Percentiles rank a stretch among this genome's conserved stretches.
Conservation (phyloP, 2,329 filamentous ascomycete species). For the Talaromyces sp. region DNA sequence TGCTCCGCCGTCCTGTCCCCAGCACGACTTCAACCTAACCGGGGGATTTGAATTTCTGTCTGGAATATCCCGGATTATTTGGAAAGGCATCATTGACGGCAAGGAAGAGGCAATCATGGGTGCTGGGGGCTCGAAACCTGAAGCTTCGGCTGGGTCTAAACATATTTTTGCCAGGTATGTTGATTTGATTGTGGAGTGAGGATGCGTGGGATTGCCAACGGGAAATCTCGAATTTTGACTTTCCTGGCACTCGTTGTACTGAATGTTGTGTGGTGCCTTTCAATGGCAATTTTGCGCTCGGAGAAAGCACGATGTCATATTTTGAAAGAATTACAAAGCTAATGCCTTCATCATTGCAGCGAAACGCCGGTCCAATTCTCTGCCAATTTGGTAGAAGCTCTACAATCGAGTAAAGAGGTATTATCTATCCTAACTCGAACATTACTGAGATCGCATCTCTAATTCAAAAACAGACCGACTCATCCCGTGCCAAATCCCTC, state of each 20-base stretch:
- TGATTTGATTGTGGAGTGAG: too few species aligned
- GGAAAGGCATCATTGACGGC: background rate
- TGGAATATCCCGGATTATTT: background rate
- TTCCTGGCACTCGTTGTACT: too few species aligned
- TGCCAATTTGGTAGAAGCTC: slow-evolving; percentile 71
- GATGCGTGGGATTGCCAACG: background rate
- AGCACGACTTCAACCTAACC: background rate
- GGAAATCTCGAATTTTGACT: too few species aligned
- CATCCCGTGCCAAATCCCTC: slow-evolving; percentile 72
- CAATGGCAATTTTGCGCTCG: background rate
- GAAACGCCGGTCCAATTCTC: slow-evolving; percentile 66
- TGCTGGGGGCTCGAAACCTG: slow-evolving; percentile 57
- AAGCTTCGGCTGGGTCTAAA: slow-evolving; percentile 46
- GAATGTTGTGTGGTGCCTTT: background rate
- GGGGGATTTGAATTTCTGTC: background rate
- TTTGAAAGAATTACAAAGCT: slow-evolving; percentile 9
- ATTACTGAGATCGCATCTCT: background rate
- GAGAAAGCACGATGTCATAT: background rate
- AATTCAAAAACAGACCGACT: slow-evolving; percentile 65
- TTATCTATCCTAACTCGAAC: background rate
- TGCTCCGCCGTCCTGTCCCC: background rate
- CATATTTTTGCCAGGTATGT: slow-evolving; percentile 60
- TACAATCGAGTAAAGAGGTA: slow-evolving; percentile 85
- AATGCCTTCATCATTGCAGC: slow-evolving; percentile 40
- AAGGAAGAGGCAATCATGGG: slow-evolving; percentile 47